phyloP scores from a whole-genome alignment of 345 rosid species.

The Populus simonii region DNA sequence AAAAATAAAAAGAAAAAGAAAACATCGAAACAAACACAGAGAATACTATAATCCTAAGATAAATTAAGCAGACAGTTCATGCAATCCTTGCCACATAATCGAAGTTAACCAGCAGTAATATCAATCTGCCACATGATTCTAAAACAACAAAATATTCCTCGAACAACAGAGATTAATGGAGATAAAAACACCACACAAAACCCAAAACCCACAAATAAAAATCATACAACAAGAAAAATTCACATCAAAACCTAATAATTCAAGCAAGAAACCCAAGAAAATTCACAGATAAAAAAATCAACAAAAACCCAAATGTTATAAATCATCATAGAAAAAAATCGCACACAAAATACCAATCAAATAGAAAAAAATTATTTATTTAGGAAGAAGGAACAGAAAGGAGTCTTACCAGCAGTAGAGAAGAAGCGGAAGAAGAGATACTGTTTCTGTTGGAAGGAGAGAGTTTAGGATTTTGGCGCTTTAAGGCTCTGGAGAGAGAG shows the following conservation, averaged over 20 bases:
- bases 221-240: not conserved
- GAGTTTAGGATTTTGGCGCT: conserved; percentile 35
- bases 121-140: not conserved
- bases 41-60: not conserved
- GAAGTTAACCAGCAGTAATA: not conserved
- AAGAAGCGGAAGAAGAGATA: not conserved
- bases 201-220: not conserved
- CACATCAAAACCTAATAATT: not conserved
- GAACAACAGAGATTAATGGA: not conserved
- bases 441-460: not conserved
- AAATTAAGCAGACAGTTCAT: not conserved
- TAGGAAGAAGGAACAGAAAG: not conserved
- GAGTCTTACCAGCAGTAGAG: conserved; percentile 12
- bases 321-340: not conserved
- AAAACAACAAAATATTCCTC: not conserved
- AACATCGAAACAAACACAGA: not conserved
- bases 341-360: not conserved
- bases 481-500: not conserved
- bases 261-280: not conserved
- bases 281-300: not conserved
- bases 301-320: not conserved
- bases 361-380: not conserved
- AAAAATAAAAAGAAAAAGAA: not conserved
- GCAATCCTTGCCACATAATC: not conserved
- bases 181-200: not conserved